Conservation (phyloP, 2,329 filamentous ascomycete genomes). For the Cladosporium sp. region DNA sequence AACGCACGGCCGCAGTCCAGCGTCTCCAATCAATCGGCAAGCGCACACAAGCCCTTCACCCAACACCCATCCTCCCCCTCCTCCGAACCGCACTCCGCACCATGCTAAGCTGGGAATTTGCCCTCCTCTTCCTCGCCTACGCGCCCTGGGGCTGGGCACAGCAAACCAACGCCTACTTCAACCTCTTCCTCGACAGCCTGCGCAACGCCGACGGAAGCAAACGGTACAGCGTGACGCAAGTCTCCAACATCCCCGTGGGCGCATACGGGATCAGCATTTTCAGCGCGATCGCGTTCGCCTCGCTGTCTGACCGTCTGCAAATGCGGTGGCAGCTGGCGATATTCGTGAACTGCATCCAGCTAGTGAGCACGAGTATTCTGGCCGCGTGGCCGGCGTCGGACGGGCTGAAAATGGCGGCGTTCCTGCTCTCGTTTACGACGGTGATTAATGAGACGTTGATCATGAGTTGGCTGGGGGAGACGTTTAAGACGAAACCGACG, state of each 20-base stretch:
- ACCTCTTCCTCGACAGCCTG: slow-evolving; percentile 11
- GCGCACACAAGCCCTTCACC: slow-evolving; percentile 6
- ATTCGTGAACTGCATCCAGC: slow-evolving; percentile 7
- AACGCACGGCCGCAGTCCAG: slow-evolving; percentile 1
- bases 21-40: slow-evolving; percentile 3
- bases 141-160: slow-evolving; percentile 12
- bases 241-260: slow-evolving; percentile 5
- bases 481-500: slow-evolving; percentile 1
- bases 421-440: background rate
- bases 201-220: slow-evolving; percentile 5
- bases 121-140: slow-evolving; percentile 7
- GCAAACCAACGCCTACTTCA: slow-evolving; percentile 10
- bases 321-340: slow-evolving; percentile 13
- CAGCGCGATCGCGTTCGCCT: slow-evolving; percentile 4
- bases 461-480: slow-evolving; percentile 11
- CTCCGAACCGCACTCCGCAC: slow-evolving; percentile 1
- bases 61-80: slow-evolving; percentile 2
- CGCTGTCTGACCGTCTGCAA: slow-evolving; percentile 8
- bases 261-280: slow-evolving; percentile 8
- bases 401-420: slow-evolving; percentile 1
- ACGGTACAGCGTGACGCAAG: slow-evolving; percentile 4
- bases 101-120: slow-evolving; percentile 7
- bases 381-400: slow-evolving; percentile 1
- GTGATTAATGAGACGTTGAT: slow-evolving; percentile 8
- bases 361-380: slow-evolving; percentile 1